Evolutionary conservation across 2,329 filamentous ascomycete genomes (phyloP).

Genomic region (Didymosphaeria variabile): DNA sequence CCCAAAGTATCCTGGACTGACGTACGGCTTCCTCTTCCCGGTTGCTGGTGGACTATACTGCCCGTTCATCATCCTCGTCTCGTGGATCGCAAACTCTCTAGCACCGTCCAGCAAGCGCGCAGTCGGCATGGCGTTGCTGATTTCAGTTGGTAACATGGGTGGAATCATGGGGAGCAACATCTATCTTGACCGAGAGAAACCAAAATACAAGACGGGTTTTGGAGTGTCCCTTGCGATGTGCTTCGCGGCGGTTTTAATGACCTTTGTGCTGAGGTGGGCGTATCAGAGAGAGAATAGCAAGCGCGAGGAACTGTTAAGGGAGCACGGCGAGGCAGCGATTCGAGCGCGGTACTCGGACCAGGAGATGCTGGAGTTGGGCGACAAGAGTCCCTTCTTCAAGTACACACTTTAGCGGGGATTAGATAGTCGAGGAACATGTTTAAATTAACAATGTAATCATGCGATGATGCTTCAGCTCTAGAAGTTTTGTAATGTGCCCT

Average conservation of each 20-base stretch:
- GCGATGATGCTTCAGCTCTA: background rate
- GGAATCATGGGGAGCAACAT: slow-evolving; percentile 58
- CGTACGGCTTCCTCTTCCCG: slow-evolving; percentile 55
- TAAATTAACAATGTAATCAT: background rate
- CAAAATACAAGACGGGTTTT: slow-evolving; percentile 61
- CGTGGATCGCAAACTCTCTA: slow-evolving; percentile 48
- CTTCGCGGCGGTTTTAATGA: slow-evolving; percentile 57
- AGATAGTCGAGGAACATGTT: background rate
- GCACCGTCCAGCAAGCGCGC: slow-evolving; percentile 47
- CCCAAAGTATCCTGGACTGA: slow-evolving; percentile 54
- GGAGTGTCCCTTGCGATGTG: slow-evolving; percentile 57
- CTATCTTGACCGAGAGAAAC: slow-evolving; percentile 59
- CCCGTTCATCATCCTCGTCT: slow-evolving; percentile 48
- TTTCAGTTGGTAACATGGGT: slow-evolving; percentile 58
- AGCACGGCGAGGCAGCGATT: slow-evolving; percentile 44
- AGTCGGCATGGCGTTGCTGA: slow-evolving; percentile 62
- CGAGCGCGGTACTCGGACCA: slow-evolving; percentile 51
- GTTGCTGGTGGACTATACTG: slow-evolving; percentile 48
- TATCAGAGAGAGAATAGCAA: slow-evolving; percentile 50
- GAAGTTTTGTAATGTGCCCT: no score
- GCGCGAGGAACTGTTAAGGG: slow-evolving; percentile 36
- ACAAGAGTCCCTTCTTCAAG: slow-evolving; percentile 54
- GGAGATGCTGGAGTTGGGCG: slow-evolving; percentile 53
- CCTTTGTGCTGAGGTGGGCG: slow-evolving; percentile 53
- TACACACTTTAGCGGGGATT: slow-evolving; percentile 43